Evolutionary conservation across 768 basidiomycete species (phyloP), one percentile per base, ranked within the genome.

Genomic region (Suillus spraguei): DNA sequence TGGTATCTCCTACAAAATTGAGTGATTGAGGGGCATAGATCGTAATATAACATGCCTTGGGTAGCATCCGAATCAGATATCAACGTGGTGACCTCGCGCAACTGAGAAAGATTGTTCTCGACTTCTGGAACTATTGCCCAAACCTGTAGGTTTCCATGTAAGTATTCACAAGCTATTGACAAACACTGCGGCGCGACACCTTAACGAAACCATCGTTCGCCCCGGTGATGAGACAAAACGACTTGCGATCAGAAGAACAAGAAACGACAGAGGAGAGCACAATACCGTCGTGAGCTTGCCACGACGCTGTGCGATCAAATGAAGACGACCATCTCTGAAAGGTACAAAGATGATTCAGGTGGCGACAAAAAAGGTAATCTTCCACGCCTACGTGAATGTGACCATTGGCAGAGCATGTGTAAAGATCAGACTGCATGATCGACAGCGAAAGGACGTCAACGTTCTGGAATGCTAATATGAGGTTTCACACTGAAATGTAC

Each of bases 131-230:
- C 70, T 16, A 86, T 72, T 49, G 84, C 84, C 87, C 87, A 89
- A 22, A 87, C 72, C 87, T 88, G 53, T 17, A 54, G 10, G 24
- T 5, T 49, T 44, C 22, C 41, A 41, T 14, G 50, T 56, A 38
- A 22, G 38, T 38, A 35, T 17, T 10, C 20, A 32, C 17, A 39
- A 7, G 42, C 5, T 22, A 16, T 10, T 6, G 13, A 52, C 42
- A 35, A 65, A 35, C 17, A n/a, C 56, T 22, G 50, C 50, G 71
- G 41, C 22, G 50, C 50, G 70, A 44, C 65, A 92, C 93, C 80
- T 94, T 95, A 71, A 97, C 89, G 62, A 87, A 82, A 22, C 89
- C 87, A 66, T 98, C 96, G 69, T 90, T 94, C 0, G 90, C 95
- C 20, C 94, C 93, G 0, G 95, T 93, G 28, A 96, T 77, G 32